A percentile compares a stretch with the other conserved stretches of the same genome.
Conservation (phyloP, 2,329 filamentous ascomycete species). For the Sarocladium strictum region DNA sequence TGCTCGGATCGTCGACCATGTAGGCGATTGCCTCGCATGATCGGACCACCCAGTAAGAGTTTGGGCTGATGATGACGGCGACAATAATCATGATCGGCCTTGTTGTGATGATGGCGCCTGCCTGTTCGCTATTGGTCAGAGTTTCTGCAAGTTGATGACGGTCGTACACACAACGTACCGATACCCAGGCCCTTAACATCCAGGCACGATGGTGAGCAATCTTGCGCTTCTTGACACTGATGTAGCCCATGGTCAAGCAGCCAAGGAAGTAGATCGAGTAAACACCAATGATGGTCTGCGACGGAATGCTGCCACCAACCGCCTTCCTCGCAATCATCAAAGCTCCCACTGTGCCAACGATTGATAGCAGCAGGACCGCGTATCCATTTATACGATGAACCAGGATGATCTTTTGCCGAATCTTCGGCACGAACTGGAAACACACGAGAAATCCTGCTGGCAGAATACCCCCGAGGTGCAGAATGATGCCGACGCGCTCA, state of each 20-base stretch:
- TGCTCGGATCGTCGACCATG: conserved; percentile 12
- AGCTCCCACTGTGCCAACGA: conserved; percentile 37
- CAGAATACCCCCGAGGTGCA: conserved; percentile 36
- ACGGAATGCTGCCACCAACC: conserved; percentile 44
- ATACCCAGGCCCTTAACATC: conserved; percentile 50
- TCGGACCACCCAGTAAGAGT: conserved; percentile 1
- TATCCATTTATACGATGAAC: conserved; percentile 56
- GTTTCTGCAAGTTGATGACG: not conserved
- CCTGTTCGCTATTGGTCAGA: conserved; percentile 15
- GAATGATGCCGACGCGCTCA: conserved; percentile 31
- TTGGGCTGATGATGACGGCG: not conserved
- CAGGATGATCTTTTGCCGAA: conserved; percentile 37
- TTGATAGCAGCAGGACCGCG: conserved; percentile 37
- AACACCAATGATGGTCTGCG: conserved; percentile 34
- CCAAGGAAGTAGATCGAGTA: conserved; percentile 38
- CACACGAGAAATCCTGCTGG: conserved; percentile 34
- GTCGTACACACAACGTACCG: conserved; percentile 23
- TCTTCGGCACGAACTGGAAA: conserved; percentile 38
- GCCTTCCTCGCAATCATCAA: conserved; percentile 42
- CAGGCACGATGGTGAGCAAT: conserved; percentile 55
- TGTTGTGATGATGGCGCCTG: conserved; percentile 43
- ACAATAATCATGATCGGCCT: conserved; percentile 39
- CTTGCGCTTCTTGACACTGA: conserved; percentile 51
- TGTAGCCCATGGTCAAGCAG: conserved; percentile 38
- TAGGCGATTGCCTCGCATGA: conserved; percentile 4